Percentiles rank a stretch among this genome's conserved stretches.
Evolutionary conservation across 345 rosid genomes (phyloP).

Genomic region (Corchorus capsularis): DNA sequence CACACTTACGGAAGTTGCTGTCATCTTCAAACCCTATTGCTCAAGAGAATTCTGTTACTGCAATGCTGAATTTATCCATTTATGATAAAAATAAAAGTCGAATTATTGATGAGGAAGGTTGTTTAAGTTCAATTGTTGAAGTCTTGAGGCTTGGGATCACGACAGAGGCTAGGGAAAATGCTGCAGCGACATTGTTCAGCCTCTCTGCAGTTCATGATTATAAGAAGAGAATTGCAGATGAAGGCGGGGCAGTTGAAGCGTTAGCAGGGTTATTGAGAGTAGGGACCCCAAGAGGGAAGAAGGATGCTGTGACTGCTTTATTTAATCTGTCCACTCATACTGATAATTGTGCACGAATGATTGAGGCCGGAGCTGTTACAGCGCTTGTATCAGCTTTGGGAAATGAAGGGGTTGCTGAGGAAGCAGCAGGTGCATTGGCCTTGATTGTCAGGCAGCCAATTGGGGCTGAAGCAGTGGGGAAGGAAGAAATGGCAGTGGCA

Average conservation of each 20-base stretch:
- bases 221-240: constrained; percentile 79
- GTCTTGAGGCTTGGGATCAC: constrained; percentile 75
- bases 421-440: constrained; percentile 88
- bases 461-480: constrained; percentile 78
- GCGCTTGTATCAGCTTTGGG: constrained; percentile 71
- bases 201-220: constrained; percentile 88
- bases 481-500: constrained; percentile 66
- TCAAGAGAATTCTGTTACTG: constrained; percentile 90
- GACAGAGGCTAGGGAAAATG: constrained; percentile 87
- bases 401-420: constrained; percentile 84
- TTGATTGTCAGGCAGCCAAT: constrained; percentile 76
- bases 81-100: constrained; percentile 80
- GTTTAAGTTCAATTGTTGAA: constrained; percentile 68
- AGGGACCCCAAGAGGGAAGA: constrained; percentile 88
- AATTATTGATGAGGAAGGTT: constrained; percentile 81
- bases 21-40: constrained; percentile 63
- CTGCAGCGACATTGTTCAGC: constrained; percentile 92
- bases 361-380: constrained; percentile 73
- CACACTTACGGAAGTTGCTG: constrained; percentile 60
- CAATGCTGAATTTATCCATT: constrained; percentile 86
- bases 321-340: constrained; percentile 85
- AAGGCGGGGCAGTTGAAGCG: constrained; percentile 72
- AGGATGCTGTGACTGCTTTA: constrained; percentile 91
- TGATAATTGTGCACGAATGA: constrained; percentile 77
- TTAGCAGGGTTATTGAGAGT: constrained; percentile 60